Evolutionary conservation across 108 stramenopile genomes (phyloP).

Genomic region (Fistulifera pelliculosa): DNA sequence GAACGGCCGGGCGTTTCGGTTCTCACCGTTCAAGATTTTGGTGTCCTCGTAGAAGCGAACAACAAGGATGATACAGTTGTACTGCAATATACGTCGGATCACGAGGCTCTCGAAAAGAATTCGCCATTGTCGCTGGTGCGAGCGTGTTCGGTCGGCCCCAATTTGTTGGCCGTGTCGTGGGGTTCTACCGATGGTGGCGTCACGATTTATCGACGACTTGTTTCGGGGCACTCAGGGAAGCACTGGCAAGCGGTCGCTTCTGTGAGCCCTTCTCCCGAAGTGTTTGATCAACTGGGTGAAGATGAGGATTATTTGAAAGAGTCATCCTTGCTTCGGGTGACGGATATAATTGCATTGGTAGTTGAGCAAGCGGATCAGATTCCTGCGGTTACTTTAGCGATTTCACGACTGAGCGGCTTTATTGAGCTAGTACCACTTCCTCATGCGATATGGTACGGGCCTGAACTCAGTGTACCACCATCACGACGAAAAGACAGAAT

Average conservation of each 20-base stretch:
- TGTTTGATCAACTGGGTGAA: not conserved
- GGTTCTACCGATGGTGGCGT: conserved; percentile 56
- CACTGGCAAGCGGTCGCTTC: not conserved
- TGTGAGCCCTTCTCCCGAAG: not conserved
- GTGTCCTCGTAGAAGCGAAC: conserved; percentile 32
- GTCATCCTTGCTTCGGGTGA: conserved; percentile 6
- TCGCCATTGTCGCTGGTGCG: conserved; percentile 39
- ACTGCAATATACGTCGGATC: conserved; percentile 25
- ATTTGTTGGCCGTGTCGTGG: conserved; percentile 73
- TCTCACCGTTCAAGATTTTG: conserved; percentile 23
- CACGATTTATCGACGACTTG: conserved; percentile 50
- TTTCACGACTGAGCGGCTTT: conserved; percentile 68
- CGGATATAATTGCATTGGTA: conserved; percentile 1
- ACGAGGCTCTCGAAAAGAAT: conserved; percentile 14
- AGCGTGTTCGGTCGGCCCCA: conserved; percentile 42
- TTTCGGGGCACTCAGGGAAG: not conserved
- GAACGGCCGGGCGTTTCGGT: not conserved
- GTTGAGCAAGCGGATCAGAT: not conserved
- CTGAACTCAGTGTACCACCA: conserved; percentile 9
- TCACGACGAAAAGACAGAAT: not conserved
- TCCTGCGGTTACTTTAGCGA: conserved; percentile 30
- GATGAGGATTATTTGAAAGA: not conserved
- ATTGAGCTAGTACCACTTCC: conserved; percentile 68
- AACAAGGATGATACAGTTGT: conserved; percentile 2
- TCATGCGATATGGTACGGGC: conserved; percentile 44